Conservation (phyloP, 2,329 filamentous ascomycete species). For the Colletotrichum sp. region DNA sequence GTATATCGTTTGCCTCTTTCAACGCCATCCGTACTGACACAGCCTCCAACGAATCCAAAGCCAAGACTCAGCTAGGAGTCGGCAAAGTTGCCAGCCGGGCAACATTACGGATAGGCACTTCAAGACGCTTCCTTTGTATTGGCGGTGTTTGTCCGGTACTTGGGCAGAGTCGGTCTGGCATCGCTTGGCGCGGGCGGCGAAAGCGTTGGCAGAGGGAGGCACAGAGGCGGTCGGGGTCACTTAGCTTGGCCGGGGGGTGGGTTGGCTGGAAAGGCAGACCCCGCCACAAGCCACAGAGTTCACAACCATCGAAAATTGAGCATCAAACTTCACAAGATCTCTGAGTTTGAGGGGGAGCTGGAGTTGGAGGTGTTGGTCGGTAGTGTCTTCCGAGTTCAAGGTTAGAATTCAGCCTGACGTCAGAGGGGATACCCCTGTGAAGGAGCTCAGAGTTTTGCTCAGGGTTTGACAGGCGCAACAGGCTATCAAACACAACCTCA, state of each 20-base stretch:
- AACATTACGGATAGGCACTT: neutral
- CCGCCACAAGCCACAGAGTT: neutral
- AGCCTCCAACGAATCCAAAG: neutral
- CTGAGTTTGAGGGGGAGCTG: neutral
- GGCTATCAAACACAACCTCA: neutral
- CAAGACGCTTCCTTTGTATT: neutral
- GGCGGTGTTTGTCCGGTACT: neutral
- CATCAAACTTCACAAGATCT: neutral
- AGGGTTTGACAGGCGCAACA: neutral
- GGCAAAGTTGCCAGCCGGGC: neutral
- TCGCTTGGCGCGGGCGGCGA: slow-evolving; percentile 4
- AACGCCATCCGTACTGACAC: neutral
- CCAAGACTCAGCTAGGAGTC: neutral
- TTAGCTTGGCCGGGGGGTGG: neutral
- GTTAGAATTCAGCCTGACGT: neutral
- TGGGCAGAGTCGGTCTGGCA: neutral
- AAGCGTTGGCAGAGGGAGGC: neutral
- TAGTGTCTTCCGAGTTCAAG: neutral
- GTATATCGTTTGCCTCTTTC: neutral
- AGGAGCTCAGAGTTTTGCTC: neutral
- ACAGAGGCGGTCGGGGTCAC: neutral
- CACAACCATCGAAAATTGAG: neutral
- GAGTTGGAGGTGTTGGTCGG: neutral
- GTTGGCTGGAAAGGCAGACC: neutral
- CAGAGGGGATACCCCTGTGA: neutral